Evolutionary conservation across 2,329 filamentous ascomycete genomes (phyloP).

Genomic region (Gnomoniopsis smithogilvyi): DNA sequence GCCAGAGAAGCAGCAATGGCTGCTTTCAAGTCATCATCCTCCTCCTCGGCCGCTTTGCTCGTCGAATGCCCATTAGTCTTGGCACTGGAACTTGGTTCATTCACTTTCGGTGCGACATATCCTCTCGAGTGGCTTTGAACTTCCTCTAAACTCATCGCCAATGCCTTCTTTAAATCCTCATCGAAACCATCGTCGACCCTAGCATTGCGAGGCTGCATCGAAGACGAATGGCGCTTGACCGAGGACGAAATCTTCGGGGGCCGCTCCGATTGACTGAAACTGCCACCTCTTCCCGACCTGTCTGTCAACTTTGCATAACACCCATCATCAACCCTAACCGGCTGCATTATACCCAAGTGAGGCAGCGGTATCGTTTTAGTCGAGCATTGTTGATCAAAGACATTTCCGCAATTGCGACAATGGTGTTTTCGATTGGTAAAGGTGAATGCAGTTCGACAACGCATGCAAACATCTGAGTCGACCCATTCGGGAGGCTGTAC

Average conservation of each 20-base stretch:
- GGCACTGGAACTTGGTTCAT: conserved; percentile 28
- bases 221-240: conserved; percentile 60
- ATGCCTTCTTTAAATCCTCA: conserved; percentile 86
- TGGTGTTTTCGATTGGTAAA: conserved; percentile 99
- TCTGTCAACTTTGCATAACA: conserved; percentile 88
- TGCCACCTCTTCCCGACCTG: conserved; percentile 50
- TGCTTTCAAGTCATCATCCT: conserved; percentile 89
- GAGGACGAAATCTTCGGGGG: conserved; percentile 42
- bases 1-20: conserved; percentile 92
- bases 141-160: conserved; percentile 97
- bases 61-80: conserved; percentile 35
- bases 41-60: conserved; percentile 60
- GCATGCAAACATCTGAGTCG: conserved; percentile 98
- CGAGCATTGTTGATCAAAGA: conserved; percentile 94
- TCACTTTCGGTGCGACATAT: conserved; percentile 60
- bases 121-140: conserved; percentile 70
- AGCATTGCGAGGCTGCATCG: conserved; percentile 87
- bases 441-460: conserved; percentile 90
- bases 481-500: conserved; percentile 88
- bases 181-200: conserved; percentile 89
- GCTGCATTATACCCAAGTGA: conserved; percentile 85
- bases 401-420: conserved; percentile 95
- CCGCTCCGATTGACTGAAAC: conserved; percentile 32
- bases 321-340: conserved; percentile 93
- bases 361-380: conserved; percentile 84